Conservation (phyloP, 768 basidiomycete genomes). For the Chalciporus chontae region DNA sequence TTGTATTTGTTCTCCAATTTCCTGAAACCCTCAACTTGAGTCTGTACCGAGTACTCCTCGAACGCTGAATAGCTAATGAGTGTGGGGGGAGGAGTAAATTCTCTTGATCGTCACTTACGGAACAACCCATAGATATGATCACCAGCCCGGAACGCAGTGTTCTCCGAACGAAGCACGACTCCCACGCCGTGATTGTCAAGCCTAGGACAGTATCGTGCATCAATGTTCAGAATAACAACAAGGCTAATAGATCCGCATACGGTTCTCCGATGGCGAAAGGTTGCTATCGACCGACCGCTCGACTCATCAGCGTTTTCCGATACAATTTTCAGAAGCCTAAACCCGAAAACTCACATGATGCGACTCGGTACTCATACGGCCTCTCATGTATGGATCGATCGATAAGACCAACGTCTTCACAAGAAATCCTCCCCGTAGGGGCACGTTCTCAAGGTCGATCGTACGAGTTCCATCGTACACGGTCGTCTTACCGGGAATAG, state of each 20-base stretch:
- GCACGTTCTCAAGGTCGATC: slow-evolving; percentile 47
- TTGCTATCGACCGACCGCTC: neutral
- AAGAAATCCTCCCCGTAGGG: slow-evolving; percentile 45
- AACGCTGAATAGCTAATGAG: slow-evolving; percentile 36
- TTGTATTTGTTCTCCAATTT: slow-evolving; percentile 26
- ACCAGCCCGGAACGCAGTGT: slow-evolving; percentile 8
- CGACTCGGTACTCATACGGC: slow-evolving; percentile 33
- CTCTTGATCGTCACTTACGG: slow-evolving; percentile 13
- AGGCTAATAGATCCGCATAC: neutral
- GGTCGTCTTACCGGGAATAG: slow-evolving; percentile 41
- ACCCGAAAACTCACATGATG: neutral
- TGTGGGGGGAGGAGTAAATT: slow-evolving; percentile 10
- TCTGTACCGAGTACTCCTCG: slow-evolving; percentile 15
- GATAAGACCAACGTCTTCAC: slow-evolving; percentile 48
- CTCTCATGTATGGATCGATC: slow-evolving; percentile 44
- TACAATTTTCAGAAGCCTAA: neutral
- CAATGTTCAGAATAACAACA: neutral
- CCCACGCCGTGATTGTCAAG: slow-evolving; percentile 36
- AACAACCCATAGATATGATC: slow-evolving; percentile 25
- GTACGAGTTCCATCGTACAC: slow-evolving; percentile 41
- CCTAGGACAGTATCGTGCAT: neutral
- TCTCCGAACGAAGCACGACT: slow-evolving; percentile 22
- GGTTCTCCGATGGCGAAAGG: slow-evolving; percentile 8
- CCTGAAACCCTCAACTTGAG: neutral
- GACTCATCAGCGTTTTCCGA: neutral